A percentile compares a stretch with the other conserved stretches of the same genome.
phyloP scores from a whole-genome alignment of 768 basidiomycete species.

The Xerocomus potaroensis region DNA sequence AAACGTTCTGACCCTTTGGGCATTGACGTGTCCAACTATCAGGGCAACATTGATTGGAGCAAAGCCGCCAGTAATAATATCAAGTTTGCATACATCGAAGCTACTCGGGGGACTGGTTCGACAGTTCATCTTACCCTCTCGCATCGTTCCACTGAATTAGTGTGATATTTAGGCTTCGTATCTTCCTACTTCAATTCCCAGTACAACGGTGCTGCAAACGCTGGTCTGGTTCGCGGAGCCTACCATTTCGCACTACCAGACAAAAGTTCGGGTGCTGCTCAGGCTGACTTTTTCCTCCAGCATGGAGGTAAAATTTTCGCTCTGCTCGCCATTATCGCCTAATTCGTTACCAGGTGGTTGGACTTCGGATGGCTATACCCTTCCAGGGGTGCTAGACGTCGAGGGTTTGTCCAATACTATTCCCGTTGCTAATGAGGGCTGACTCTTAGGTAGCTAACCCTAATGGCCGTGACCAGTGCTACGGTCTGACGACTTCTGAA shows the following conservation, averaged over 20 bases:
- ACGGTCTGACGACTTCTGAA: slow-evolving; percentile 44
- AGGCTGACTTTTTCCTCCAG: slow-evolving; percentile 56
- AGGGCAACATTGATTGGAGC: slow-evolving; percentile 48
- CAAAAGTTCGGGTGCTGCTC: slow-evolving; percentile 48
- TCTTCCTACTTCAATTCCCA: slow-evolving; percentile 38
- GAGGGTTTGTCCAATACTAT: slow-evolving; percentile 41
- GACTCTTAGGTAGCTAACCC: slow-evolving; percentile 42
- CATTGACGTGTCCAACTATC: slow-evolving; percentile 53
- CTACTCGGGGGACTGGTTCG: slow-evolving; percentile 57
- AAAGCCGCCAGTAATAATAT: slow-evolving; percentile 49
- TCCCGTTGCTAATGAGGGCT: background rate
- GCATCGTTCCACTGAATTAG: too few relatives aligned
- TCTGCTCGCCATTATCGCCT: background rate
- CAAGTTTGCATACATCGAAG: slow-evolving; percentile 61
- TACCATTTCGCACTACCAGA: slow-evolving; percentile 63
- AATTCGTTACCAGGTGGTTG: slow-evolving; percentile 40
- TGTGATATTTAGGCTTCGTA: slow-evolving; percentile 16
- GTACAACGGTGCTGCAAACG: slow-evolving; percentile 53
- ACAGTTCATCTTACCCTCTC: slow-evolving; percentile 4
- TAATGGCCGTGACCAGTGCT: slow-evolving; percentile 46
- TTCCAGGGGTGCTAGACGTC: slow-evolving; percentile 62
- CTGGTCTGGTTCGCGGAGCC: slow-evolving; percentile 54
- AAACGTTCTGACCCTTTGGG: slow-evolving; percentile 41
- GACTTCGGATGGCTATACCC: slow-evolving; percentile 53
- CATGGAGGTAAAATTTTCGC: slow-evolving; percentile 41